Conservation (phyloP, 2,329 filamentous ascomycete genomes). For the Aspergillus sp. region DNA sequence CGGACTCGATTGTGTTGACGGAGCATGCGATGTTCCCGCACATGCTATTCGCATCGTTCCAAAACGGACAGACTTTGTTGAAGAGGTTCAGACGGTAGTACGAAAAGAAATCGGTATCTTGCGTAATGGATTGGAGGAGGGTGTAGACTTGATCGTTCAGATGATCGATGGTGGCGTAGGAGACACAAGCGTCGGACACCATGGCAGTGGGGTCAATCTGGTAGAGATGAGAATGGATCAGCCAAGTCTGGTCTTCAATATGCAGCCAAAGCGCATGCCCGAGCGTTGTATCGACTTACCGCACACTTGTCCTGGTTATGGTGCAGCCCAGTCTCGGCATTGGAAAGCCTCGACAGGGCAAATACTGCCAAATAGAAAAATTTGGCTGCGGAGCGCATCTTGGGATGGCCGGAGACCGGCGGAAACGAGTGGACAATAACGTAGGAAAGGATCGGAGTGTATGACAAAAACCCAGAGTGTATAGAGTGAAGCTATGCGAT, state of each 20-base stretch:
- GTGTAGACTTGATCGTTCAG: conserved; percentile 78
- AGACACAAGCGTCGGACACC: conserved; percentile 91
- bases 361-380: conserved; percentile 66
- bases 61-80: conserved; percentile 93
- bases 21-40: conserved; percentile 97
- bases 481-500: not conserved
- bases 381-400: conserved; percentile 57
- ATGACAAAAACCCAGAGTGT: not conserved
- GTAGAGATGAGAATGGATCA: not conserved
- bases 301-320: conserved; percentile 54
- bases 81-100: conserved; percentile 95
- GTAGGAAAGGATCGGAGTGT: not conserved
- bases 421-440: not conserved
- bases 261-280: not conserved
- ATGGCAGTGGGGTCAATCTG: conserved; percentile 87
- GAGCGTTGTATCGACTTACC: conserved; percentile 47
- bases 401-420: conserved; percentile 4
- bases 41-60: conserved; percentile 88
- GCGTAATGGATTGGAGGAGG: conserved; percentile 76
- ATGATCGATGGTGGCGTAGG: conserved; percentile 83
- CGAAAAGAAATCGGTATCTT: conserved; percentile 93
- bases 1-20: conserved; percentile 91
- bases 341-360: conserved; percentile 55
- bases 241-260: conserved; percentile 8
- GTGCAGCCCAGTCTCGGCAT: conserved; percentile 43